Evolutionary conservation across 2,329 filamentous ascomycete genomes (phyloP), one percentile per base, ranked within the genome.

Genomic region (Fusarium illudens): DNA sequence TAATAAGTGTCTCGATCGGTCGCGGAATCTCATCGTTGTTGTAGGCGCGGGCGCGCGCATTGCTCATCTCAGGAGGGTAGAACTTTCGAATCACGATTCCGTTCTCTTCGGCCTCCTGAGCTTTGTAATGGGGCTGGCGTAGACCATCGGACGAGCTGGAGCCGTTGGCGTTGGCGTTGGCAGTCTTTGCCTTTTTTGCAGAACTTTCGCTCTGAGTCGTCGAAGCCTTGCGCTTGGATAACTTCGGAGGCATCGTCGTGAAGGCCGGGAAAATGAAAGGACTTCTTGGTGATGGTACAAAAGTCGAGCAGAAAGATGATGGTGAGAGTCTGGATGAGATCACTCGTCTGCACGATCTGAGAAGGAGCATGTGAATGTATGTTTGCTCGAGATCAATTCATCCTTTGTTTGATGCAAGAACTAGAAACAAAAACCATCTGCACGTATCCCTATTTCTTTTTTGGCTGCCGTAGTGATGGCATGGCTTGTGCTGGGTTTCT

Each of bases 41-140:
- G 79, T 97, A 97, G 53, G 90, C 89, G 6, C 84, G 82, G 54
- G 92, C 94, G 36, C 94, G 89, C 51, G 86, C 87, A 72, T 93
- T 96, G 80, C 86, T 92, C 90, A 97, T 96, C 76, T 97, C 93
- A 1, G 87, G 86, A 0, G 93, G 93, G 71, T 97, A 97, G 80
- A 90, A 97, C 49, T 92, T 85, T 37, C 90, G 88, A 33, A 91
- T 81, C 0, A 92, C 87, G 51, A 92, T 88, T 17, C 89, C 89
- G 68, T 90, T 70, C 20, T 83, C 78, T 65, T 86, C 84, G 9
- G 83, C 79, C 20, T 82, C 78, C 15, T 77, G 72, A n/a, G 82
- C 75, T 39, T 81, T 80, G 11, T 81, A 82, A 62, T 87, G 85
- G 0, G 84, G 84, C 22, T 78, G 74, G 33, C 78, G 80, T 53